Conservation (phyloP, 148 eudicot species). For the Vaccinium macrocarpon region DNA sequence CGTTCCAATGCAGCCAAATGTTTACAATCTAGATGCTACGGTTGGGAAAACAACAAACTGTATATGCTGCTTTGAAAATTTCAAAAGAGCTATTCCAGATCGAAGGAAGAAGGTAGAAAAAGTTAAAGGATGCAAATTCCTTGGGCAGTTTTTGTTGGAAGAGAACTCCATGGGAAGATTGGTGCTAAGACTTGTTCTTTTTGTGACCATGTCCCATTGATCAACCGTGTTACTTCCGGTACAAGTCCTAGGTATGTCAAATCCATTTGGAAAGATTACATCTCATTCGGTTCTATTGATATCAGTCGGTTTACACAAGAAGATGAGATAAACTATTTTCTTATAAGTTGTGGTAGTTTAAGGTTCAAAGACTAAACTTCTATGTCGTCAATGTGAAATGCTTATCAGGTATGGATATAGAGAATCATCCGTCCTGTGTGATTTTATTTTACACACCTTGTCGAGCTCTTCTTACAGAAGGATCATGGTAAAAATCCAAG, state of each 20-base stretch:
- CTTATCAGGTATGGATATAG: conserved; percentile 56
- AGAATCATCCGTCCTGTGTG: conserved; percentile 35
- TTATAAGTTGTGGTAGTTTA: conserved; percentile 49
- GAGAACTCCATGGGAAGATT: no score
- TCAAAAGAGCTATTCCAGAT: no score
- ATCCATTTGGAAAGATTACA: conserved; percentile 57
- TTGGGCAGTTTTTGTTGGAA: no score
- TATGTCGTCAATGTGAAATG: conserved; percentile 68
- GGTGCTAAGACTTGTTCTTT: no score
- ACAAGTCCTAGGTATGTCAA: conserved; percentile 65
- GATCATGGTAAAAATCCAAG: conserved; percentile 33
- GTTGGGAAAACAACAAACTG: no score
- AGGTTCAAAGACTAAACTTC: conserved; percentile 66
- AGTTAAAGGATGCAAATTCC: no score
- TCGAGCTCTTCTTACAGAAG: conserved; percentile 31
- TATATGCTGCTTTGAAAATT: no score
- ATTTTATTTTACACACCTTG: conserved; percentile 29
- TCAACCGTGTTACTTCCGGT: conserved; percentile 52
- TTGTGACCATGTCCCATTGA: no score
- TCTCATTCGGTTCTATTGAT: conserved; percentile 64
- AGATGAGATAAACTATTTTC: conserved; percentile 53
- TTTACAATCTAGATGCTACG: no score
- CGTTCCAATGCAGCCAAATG: no score
- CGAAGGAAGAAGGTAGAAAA: no score
- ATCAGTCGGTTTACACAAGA: conserved; percentile 74